Base-by-base conservation (phyloP, 2,329 filamentous ascomycete species). In the Fusarium begoniae region DNA sequence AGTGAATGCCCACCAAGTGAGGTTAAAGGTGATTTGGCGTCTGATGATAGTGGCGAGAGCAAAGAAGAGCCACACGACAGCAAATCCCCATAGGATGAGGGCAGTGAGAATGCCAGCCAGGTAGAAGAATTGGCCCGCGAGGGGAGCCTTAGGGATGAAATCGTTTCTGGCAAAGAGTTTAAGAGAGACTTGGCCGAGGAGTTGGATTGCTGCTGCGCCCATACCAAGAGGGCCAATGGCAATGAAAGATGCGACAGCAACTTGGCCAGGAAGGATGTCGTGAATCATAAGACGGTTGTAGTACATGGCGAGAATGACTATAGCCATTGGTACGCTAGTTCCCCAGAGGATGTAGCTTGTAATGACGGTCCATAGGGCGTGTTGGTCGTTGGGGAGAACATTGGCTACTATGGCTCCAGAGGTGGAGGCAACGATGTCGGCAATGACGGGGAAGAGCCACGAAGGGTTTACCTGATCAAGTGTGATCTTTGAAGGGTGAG, bases 171-270 rank as follows among this genome's bases (percentile, higher is more conserved):
- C 73, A 45, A 84, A 80, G 5, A 83, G 38, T 6, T 72, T 66
- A 11, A 79, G 60, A 4, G 86, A 82, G 6, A 84, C 82, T 57
- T 81, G 80, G 8, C 86, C 86, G 3, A 81, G 74, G 67, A 86
- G 83, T 75, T 85, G 81, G 55, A 84, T 84, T 41, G 82, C 86
- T 75, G 87, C 92, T 24, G 88, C 89, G 26, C 90, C 90, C 79
- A 91, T 88, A 0, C 90, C 90, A 0, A 92, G 82, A 0, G 90
- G 90, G 0, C 90, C 90, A 0, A 92, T 81, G 0, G 90, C 90
- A 3, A 93, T 81, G 72, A 92, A 90, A 15, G 87, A 87, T 5
- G 87, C 90, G 3, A 92, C 89, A 24, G 92, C 88, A 50, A 89
- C 86, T 77, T 90, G 90, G 35, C 86, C 82, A 2, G 89, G 87